Percentiles rank a stretch among this genome's conserved stretches.
Evolutionary conservation across 2,329 filamentous ascomycete genomes (phyloP).

Genomic region (Neurospora sp.): DNA sequence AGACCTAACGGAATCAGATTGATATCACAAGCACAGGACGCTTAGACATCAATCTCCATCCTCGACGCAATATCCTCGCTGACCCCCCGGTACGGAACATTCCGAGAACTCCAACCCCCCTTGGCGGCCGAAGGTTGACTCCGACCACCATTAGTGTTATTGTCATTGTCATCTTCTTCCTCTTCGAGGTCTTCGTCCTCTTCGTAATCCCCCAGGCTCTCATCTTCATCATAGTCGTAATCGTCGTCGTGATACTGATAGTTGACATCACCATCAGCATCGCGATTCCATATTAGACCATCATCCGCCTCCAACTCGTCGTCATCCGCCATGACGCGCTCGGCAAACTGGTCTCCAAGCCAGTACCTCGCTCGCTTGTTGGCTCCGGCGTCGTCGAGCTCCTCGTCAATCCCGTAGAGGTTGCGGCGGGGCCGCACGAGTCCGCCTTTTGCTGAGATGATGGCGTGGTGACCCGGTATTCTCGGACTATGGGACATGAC

Average conservation of each 20-base stretch:
- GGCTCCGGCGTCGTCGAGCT: slow-evolving; percentile 41
- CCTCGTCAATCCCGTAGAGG: slow-evolving; percentile 20
- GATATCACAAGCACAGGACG: neutral
- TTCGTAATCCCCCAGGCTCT: slow-evolving; percentile 27
- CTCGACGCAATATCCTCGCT: slow-evolving; percentile 53
- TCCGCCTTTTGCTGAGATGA: slow-evolving; percentile 20
- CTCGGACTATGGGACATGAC: slow-evolving; percentile 56
- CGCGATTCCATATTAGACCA: slow-evolving; percentile 46
- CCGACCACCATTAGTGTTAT: slow-evolving; percentile 27
- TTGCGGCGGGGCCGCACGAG: slow-evolving; percentile 30
- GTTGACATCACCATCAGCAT: slow-evolving; percentile 47
- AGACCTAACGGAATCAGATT: neutral
- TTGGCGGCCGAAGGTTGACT: slow-evolving; percentile 6
- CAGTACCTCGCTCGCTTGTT: slow-evolving; percentile 81
- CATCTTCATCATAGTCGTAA: slow-evolving; percentile 30
- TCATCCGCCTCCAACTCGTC: slow-evolving; percentile 41
- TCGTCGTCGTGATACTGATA: slow-evolving; percentile 37
- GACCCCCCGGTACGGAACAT: slow-evolving; percentile 40
- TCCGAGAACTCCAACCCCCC: slow-evolving; percentile 11
- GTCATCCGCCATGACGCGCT: slow-evolving; percentile 32
- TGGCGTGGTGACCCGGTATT: slow-evolving; percentile 23
- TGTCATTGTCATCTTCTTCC: slow-evolving; percentile 28
- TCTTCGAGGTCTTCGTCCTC: slow-evolving; percentile 28
- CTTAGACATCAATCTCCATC: slow-evolving; percentile 47
- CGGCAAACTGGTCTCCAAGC: slow-evolving; percentile 60